Conservation (phyloP, 768 basidiomycete species). For the Russula vinacea region DNA sequence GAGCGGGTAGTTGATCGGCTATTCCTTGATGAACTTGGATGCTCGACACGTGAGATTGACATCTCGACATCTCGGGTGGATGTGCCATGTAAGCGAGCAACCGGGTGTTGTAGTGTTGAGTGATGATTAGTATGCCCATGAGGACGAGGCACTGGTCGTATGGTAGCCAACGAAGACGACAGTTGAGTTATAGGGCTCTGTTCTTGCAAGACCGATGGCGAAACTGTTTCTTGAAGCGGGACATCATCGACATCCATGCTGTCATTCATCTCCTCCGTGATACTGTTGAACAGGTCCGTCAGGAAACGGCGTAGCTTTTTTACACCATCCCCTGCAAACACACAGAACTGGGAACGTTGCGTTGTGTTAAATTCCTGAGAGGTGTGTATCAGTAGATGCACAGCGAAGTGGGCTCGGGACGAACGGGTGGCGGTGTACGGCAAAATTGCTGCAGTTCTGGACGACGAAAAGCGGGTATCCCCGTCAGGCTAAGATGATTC, state of each 20-base stretch:
- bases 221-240: constrained; percentile 35
- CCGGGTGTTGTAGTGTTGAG: constrained; percentile 5
- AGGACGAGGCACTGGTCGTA: constrained; percentile 17
- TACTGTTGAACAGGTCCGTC: constrained; percentile 68
- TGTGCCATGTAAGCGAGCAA: constrained; percentile 31
- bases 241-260: constrained; percentile 35
- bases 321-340: constrained; percentile 92
- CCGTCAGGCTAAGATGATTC: constrained; percentile 95
- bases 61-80: constrained; percentile 43
- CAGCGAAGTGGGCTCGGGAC: constrained; percentile 33
- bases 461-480: constrained; percentile 87
- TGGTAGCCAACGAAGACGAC: neutral
- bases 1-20: constrained; percentile 26
- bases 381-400: constrained; percentile 10
- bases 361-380: constrained; percentile 84
- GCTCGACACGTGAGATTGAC: constrained; percentile 9
- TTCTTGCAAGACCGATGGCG: constrained; percentile 10
- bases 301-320: constrained; percentile 76
- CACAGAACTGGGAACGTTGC: constrained; percentile 90
- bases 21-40: constrained; percentile 39
- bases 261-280: constrained; percentile 58
- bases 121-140: constrained; percentile 22
- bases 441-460: constrained; percentile 87
- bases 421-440: constrained; percentile 78
- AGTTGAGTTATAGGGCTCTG: constrained; percentile 5